A percentile compares a stretch with the other conserved stretches of the same genome.
Conservation (phyloP, 768 basidiomycete species). For the Paxillus rubicundulus region DNA sequence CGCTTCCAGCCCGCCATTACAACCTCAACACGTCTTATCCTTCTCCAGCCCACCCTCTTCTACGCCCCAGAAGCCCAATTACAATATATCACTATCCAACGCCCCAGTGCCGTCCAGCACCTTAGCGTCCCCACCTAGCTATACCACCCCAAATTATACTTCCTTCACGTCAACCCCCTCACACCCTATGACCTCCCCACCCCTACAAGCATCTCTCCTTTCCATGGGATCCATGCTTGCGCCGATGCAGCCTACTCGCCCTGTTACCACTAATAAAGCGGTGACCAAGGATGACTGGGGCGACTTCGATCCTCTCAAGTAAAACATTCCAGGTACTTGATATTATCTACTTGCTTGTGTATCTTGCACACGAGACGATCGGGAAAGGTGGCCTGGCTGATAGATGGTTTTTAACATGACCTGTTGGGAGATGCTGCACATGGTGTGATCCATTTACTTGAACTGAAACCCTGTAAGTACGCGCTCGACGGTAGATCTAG, state of each 20-base stretch:
- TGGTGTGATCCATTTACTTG: too few relatives aligned
- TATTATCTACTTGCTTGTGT: slow-evolving; percentile 1
- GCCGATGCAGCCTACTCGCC: slow-evolving; percentile 54
- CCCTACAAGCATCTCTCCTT: slow-evolving; percentile 29
- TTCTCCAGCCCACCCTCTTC: slow-evolving; percentile 6
- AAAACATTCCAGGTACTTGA: slow-evolving; percentile 5
- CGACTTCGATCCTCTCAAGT: slow-evolving; percentile 70
- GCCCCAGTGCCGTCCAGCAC: slow-evolving; percentile 20
- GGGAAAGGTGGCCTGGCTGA: not conserved
- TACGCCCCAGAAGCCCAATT: slow-evolving; percentile 49
- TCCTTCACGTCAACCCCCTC: slow-evolving; percentile 16
- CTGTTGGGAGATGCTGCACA: too few relatives aligned
- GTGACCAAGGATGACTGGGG: slow-evolving; percentile 69
- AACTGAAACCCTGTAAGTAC: too few relatives aligned
- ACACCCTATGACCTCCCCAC: slow-evolving; percentile 29
- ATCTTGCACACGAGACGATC: not conserved
- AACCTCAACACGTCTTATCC: slow-evolving; percentile 15
- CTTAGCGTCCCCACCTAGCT: slow-evolving; percentile 11
- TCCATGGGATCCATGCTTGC: slow-evolving; percentile 53
- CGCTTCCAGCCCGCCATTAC: slow-evolving; percentile 20
- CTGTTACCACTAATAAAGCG: slow-evolving; percentile 40
- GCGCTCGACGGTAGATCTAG: too few relatives aligned
- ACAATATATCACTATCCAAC: slow-evolving; percentile 48
- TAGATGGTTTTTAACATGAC: not conserved
- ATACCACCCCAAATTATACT: slow-evolving; percentile 14